Evolutionary conservation across 2,329 filamentous ascomycete species (phyloP), one percentile per base, ranked within the genome.

Genomic region (Fusarium subtropicale): DNA sequence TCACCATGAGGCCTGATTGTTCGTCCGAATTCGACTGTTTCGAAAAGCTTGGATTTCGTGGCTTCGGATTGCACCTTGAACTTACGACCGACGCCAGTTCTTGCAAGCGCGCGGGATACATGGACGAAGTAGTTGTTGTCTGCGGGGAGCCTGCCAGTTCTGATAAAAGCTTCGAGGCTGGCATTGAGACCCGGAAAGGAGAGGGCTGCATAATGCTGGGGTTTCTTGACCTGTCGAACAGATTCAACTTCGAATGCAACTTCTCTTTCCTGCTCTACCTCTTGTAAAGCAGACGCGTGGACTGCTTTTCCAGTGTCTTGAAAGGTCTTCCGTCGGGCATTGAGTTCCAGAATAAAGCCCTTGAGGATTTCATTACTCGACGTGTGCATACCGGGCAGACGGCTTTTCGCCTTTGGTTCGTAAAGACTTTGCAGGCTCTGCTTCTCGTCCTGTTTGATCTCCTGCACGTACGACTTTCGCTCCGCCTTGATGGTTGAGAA

Each of bases 401-500:
- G 69, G 22, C 31, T 58, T 38, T 72, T 74, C 30, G 36, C 26
- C 42, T 68, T 74, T 3, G 79, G 69, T 57, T 81, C 83, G 62
- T 91, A 91, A n/a, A 91, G 79, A 34, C 88, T 79, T 48, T 86
- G 81, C 1, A 91, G 73, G 0, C 85, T 86, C 53, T 88, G 86
- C 5, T 84, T 80, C 68, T 91, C 89, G 2, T 82, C 79, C 41
- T 87, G 83, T 42, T 80, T 75, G 50, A 75, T 74, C 2, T 64
- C 71, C 10, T 70, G 66, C 1, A 87, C 1, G 56, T 63, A 66
- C 13, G 70, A 68, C 3, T 78, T 71, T 1, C 82, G 80, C 3
- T 86, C 78, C 0, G 72, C 13, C 0, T 65, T 44, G 12, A 84
- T 74, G 0, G 63, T 64, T 0, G 88, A 70, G 20, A 84, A 86